Evolutionary conservation across 2,329 filamentous ascomycete species (phyloP).

Genomic region (Eutypa lata): DNA sequence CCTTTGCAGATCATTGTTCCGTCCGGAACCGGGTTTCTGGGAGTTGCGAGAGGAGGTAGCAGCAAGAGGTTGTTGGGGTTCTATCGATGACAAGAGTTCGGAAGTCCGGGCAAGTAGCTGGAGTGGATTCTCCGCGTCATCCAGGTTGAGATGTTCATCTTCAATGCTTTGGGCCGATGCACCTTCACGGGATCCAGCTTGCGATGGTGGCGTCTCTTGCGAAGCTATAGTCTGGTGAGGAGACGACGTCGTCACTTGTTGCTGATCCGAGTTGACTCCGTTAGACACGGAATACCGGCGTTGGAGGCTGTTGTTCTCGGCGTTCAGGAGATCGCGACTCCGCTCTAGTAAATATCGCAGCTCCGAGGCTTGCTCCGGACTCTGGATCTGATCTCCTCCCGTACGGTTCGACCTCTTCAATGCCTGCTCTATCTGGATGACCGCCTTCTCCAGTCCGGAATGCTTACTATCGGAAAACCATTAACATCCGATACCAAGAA

Average conservation of each 20-base stretch:
- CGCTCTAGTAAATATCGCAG: conserved; percentile 49
- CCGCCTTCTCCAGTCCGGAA: conserved; percentile 69
- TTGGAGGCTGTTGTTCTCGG: conserved; percentile 16
- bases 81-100: conserved; percentile 48
- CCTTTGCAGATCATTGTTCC: conserved; percentile 50
- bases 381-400: conserved; percentile 32
- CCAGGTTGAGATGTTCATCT: conserved; percentile 46
- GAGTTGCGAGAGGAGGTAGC: background rate
- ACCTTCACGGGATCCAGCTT: conserved; percentile 24
- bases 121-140: conserved; percentile 73
- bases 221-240: conserved; percentile 26
- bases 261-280: conserved; percentile 11
- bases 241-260: conserved; percentile 19
- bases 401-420: conserved; percentile 52
- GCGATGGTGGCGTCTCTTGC: conserved; percentile 26
- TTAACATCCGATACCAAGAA: background rate
- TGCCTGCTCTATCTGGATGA: conserved; percentile 71
- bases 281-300: conserved; percentile 16
- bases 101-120: conserved; percentile 72
- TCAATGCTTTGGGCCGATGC: conserved; percentile 33
- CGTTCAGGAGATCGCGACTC: conserved; percentile 38
- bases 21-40: conserved; percentile 4
- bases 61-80: conserved; percentile 10
- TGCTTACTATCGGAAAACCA: conserved; percentile 58
- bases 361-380: conserved; percentile 40